Base-by-base conservation (phyloP, 257 asterid genomes). In the Solanum microdontum region DNA sequence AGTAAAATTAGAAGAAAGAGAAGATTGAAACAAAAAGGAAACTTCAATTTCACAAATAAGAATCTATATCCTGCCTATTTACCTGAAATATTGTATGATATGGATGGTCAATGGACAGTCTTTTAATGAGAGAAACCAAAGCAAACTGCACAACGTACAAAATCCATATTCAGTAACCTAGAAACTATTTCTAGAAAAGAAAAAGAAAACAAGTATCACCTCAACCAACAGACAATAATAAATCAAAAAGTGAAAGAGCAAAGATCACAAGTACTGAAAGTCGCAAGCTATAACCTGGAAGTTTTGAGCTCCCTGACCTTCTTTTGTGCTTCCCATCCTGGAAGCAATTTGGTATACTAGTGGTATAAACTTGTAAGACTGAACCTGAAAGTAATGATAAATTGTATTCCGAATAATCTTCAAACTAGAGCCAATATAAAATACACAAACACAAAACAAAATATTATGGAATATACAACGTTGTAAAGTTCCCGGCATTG, bases 11-110 rank as follows among this genome's bases (percentile, higher is more conserved):
- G 43, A 30, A 48, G 70, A 82, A 80, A 82, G 85, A 15, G 9
- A 48, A 82, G 85, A 48, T 30, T 30, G 85, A 82, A 48, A 82
- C 85, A 45, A 48, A 30, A 82, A 8, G 69, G 85, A 82, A 30
- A 28, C 28, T 48, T 82, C 85, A 48, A 10, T 34, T 82, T 79
- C 84, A 82, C 69, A 48, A 48, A 82, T 80, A 80, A 15, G 28
- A 80, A 45, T 80, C 85, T 80, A 37, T 26, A 84, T 37, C 84
- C 45, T 1, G 34, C 45, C 83, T 32, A 87, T 66, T 36, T 88
- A 97, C 99, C 98, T 97, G 99, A 91, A 94, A 97, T 87, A 94
- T 93, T 69, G 99, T 92, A 92, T 97, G 99, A 91, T 97, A 95
- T 33, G 99, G 99, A 93, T 97, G 99, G 87, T 95, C 99, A 83